phyloP scores from a whole-genome alignment of 2,329 filamentous ascomycete genomes.

The Pezicula radicicola region DNA sequence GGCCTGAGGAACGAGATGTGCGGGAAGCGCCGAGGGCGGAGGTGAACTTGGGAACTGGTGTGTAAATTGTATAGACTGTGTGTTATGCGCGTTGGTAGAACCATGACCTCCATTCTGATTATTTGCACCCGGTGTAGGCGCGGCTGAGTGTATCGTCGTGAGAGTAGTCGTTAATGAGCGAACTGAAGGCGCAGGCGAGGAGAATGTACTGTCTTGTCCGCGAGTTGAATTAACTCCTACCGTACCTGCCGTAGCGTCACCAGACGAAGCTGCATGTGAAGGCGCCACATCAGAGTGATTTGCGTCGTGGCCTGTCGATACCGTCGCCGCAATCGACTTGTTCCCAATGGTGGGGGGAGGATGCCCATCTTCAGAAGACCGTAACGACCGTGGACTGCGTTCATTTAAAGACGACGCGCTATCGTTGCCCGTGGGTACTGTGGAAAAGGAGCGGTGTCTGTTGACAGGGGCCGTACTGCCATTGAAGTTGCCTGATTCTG shows the following conservation, averaged over 20 bases:
- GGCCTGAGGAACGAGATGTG: conserved; percentile 56
- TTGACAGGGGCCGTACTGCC: conserved; percentile 25
- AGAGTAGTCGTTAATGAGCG: conserved; percentile 79
- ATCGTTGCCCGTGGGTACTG: conserved; percentile 45
- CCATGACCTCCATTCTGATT: conserved; percentile 40
- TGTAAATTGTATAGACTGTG: conserved; percentile 52
- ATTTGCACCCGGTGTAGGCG: conserved; percentile 40
- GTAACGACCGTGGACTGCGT: conserved; percentile 54
- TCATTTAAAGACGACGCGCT: conserved; percentile 52
- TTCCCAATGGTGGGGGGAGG: conserved; percentile 60
- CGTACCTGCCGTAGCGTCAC: conserved; percentile 73
- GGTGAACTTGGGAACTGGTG: conserved; percentile 62
- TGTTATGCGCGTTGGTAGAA: conserved; percentile 20
- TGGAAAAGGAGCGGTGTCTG: conserved; percentile 55
- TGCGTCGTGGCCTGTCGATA: conserved; percentile 80
- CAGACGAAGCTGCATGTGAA: conserved; percentile 65
- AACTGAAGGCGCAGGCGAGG: conserved; percentile 76
- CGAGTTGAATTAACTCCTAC: conserved; percentile 62
- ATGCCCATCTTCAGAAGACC: conserved; percentile 57
- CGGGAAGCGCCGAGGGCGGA: conserved; percentile 70
- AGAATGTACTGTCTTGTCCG: conserved; percentile 75
- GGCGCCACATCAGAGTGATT: conserved; percentile 71
- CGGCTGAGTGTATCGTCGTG: conserved; percentile 79
- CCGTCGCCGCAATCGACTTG: conserved; percentile 56
- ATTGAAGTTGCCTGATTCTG: conserved; percentile 66